Percentiles rank a stretch among this genome's conserved stretches.
Conservation (phyloP, 2,329 filamentous ascomycete genomes). For the Phyllosticta paracitricarpa region DNA sequence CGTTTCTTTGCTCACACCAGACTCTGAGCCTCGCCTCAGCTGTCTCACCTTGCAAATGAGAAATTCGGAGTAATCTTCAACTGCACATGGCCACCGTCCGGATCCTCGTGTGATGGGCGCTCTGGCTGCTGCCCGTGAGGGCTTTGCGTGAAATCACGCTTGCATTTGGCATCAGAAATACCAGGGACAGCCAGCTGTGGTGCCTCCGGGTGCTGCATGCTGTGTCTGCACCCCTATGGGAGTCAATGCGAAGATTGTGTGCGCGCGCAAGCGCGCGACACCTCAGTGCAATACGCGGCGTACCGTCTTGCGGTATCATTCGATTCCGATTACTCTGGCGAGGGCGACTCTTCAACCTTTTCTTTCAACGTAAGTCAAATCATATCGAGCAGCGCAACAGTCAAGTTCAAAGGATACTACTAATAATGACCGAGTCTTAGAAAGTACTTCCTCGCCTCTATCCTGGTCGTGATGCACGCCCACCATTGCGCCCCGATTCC, state of each 20-base stretch:
- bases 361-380: slow-evolving; percentile 38
- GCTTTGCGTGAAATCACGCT: slow-evolving; percentile 72
- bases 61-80: slow-evolving; percentile 98
- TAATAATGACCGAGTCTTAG: slow-evolving; percentile 19
- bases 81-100: slow-evolving; percentile 34
- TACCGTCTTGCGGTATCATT: slow-evolving; percentile 58
- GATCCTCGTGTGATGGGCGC: slow-evolving; percentile 17
- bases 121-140: slow-evolving; percentile 66
- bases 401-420: slow-evolving; percentile 29
- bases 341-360: slow-evolving; percentile 57
- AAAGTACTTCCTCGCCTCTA: background rate
- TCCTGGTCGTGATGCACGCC: background rate
- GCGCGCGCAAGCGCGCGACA: slow-evolving; percentile 44
- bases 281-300: slow-evolving; percentile 96
- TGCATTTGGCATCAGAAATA: slow-evolving; percentile 90
- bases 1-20: slow-evolving; percentile 89
- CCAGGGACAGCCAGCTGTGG: slow-evolving; percentile 45
- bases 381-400: background rate
- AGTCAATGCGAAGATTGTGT: slow-evolving; percentile 92
- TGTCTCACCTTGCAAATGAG: slow-evolving; percentile 64
- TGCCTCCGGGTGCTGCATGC: slow-evolving; percentile 17
- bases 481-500: background rate
- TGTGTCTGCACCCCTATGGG: slow-evolving; percentile 56
- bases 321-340: slow-evolving; percentile 89
- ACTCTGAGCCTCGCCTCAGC: slow-evolving; percentile 25